phyloP scores from a whole-genome alignment of 176 grass and related monocot species.

The Lolium multiflorum region DNA sequence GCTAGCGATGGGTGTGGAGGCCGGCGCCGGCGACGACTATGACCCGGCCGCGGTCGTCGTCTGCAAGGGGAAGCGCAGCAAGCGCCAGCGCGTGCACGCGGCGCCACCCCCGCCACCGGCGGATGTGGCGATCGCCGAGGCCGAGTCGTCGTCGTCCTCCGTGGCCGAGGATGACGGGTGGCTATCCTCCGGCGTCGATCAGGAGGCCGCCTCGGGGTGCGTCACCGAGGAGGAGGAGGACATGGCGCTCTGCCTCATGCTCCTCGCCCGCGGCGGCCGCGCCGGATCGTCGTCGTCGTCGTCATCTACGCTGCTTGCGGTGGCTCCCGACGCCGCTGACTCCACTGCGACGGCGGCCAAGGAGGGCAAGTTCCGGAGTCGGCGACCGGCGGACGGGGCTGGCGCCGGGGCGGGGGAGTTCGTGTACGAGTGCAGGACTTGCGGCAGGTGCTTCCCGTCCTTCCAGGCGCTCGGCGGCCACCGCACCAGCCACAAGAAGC shows the following conservation, averaged over 20 bases:
- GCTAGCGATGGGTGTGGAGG: constrained; percentile 43
- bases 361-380: constrained; percentile 49
- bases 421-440: constrained; percentile 92
- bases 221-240: constrained; percentile 69
- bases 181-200: constrained; percentile 6
- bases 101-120: background rate
- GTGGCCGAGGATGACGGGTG: constrained; percentile 32
- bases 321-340: background rate
- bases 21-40: constrained; percentile 22
- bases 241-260: constrained; percentile 84
- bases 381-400: constrained; percentile 41
- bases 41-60: constrained; percentile 29
- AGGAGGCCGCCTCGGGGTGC: constrained; percentile 25
- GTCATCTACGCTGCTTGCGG: background rate
- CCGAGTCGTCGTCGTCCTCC: constrained; percentile 35
- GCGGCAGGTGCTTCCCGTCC: constrained; percentile 82
- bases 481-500: constrained; percentile 98
- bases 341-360: background rate
- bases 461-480: constrained; percentile 99
- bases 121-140: background rate
- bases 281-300: background rate
- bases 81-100: constrained; percentile 54
- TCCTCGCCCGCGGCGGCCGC: constrained; percentile 55
- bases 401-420: constrained; percentile 34
- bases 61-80: constrained; percentile 83